Base-by-base conservation (phyloP, 768 basidiomycete species). In the Dentipellis sp. region DNA sequence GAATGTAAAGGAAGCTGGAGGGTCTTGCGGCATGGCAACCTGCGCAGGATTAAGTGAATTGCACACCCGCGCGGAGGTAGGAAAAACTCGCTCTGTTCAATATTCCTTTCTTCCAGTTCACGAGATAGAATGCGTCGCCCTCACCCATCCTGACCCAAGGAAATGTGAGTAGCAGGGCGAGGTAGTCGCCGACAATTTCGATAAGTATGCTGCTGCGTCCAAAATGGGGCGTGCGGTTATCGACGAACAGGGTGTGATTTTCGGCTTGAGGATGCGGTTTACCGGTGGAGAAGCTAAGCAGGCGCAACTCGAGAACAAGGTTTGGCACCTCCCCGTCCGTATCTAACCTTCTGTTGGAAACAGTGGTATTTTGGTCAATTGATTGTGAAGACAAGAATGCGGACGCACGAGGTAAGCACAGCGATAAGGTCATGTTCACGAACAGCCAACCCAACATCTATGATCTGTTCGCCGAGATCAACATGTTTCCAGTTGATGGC, bases 51-150 rank as follows among this genome's bases (percentile, higher is more conserved):
- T 23, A 23, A 22, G 3, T 29, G 29, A 3, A 29, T 3, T 29
- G 29, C 29, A 3, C 29, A 29, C 6, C 29, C 6, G 9, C 11
- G 34, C 19, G 45, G 21, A 16, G 34, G 6, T 4, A 21, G 3
- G 11, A 19, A 37, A 29, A n/a, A 67, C 68, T 57, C 55, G 65
- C 66, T 17, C 51, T 56, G 38, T 60, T 39, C 6, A 50, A 52
- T 1, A 55, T 53, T 0, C 68, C 68, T n/a, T 64, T 63, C 60
- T 65, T 65, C 68, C 68, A 69, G 14, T 67, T 59, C 21, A 62
- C 61, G 1, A 66, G 29, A 35, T 56, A 59, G 23, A 67, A 62
- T 55, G 48, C 53, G 45, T 64, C 60, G 38, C 50, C 56, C 12
- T 12, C 29, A 23, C 53, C 53, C n/a, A 12, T 52, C 14, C 40